Conservation (phyloP, 75 land plant species). For the Cryptomeria japonica region DNA sequence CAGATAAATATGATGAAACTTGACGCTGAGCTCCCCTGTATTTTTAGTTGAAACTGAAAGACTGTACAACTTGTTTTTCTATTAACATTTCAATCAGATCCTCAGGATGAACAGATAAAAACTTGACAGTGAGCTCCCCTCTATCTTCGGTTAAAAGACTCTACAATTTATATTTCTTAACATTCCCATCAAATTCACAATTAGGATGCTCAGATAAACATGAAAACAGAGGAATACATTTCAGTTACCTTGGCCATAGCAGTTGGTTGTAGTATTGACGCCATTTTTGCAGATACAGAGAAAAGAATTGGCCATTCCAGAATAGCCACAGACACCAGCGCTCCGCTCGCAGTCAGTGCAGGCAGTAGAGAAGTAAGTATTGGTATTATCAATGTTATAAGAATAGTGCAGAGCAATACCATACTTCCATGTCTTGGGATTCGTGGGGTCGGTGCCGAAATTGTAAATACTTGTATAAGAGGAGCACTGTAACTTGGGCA, state of each 20-base stretch:
- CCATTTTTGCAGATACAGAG: conserved; percentile 42
- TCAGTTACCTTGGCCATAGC: conserved; percentile 17
- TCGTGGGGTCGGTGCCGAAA: conserved; percentile 20
- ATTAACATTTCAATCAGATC: too few species aligned
- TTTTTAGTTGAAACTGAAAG: too few species aligned
- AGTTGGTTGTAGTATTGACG: conserved; percentile 23
- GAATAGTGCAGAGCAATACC: conserved; percentile 42
- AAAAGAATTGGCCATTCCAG: conserved; percentile 22
- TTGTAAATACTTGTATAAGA: conserved; percentile 26
- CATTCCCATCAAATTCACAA: too few species aligned
- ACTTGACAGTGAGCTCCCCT: too few species aligned
- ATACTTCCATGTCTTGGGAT: conserved; percentile 40
- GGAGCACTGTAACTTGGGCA: conserved; percentile 24
- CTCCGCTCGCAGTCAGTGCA: conserved; percentile 41
- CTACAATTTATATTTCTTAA: too few species aligned
- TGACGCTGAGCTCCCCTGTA: too few species aligned
- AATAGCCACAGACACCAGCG: conserved; percentile 51
- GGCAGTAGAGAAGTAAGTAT: not conserved
- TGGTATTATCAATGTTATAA: not conserved
- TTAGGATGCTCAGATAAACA: too few species aligned
- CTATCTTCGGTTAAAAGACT: too few species aligned
- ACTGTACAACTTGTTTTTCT: too few species aligned
- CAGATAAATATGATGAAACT: too few species aligned
- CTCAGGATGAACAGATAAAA: too few species aligned
- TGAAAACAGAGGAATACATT: not conserved